These are phyloP conservation scores for Elongisporangium anandrum DNA, from an alignment of 352 stramenopile species.

Conservation along the genomic window DNA sequence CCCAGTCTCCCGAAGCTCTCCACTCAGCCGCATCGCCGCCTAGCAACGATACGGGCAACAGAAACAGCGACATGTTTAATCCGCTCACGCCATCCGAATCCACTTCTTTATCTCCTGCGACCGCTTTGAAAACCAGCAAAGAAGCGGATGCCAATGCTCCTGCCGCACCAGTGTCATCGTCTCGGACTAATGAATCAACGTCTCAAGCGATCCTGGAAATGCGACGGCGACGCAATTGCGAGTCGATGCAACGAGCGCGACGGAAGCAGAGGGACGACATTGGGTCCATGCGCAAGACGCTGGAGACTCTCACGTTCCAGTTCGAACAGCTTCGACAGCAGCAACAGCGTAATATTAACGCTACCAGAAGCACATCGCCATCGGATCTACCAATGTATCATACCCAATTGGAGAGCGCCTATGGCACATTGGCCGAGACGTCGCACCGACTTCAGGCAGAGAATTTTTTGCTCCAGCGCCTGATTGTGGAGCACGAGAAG, in stretches of 20 bases:
- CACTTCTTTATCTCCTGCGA: not conserved
- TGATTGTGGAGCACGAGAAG: not conserved
- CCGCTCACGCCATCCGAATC: not conserved
- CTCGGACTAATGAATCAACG: not conserved
- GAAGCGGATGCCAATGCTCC: not conserved
- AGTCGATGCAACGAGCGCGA: conserved; percentile 22
- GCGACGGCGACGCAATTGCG: too few relatives aligned
- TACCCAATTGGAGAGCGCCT: not conserved
- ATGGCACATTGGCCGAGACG: not conserved
- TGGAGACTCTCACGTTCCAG: too few relatives aligned
- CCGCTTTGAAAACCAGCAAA: not conserved
- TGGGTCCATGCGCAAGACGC: too few relatives aligned
- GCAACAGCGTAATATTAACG: not conserved
- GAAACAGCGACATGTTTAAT: not conserved
- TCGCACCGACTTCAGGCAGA: not conserved
- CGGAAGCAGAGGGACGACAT: too few relatives aligned
- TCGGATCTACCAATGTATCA: too few relatives aligned
- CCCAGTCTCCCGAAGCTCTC: not conserved
- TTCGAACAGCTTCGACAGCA: not conserved
- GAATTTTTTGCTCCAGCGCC: not conserved
- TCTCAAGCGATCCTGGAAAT: conserved; percentile 5
- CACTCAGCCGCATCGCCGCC: not conserved
- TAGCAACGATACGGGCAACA: not conserved
- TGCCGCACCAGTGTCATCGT: not conserved
- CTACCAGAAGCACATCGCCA: not conserved